Evolutionary conservation across 192 early-diverging fungal species (phyloP), one percentile per base, ranked within the genome.

Genomic region (Phlyctochytrium bullatum): DNA sequence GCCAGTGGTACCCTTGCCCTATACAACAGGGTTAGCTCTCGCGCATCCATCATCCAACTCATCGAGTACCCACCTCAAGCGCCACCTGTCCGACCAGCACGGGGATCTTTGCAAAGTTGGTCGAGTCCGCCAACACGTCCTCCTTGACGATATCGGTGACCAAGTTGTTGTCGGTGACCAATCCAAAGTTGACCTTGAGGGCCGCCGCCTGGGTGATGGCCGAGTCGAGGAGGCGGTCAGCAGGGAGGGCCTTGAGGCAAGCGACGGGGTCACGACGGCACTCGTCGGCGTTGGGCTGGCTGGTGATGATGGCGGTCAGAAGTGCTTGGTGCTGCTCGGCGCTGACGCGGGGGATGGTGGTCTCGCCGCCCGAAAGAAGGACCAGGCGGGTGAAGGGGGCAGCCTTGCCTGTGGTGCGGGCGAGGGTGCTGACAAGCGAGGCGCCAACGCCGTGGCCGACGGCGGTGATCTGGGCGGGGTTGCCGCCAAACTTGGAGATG

Each of bases 401-500:
- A 14, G 54, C 4, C 12, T 28, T 6, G 12, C 4, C 27, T 6
- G 12, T 28, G 12, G 12, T 57, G 14, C 16, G 6, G 6, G 60
- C 2, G 1, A 30, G 59, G 27, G 30, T 33, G 1, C 57, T 58
- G 34, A 68, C 56, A 2, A 40, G 40, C 16, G 56, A 54, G 2
- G 67, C 67, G n/a, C 68, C 68, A 29, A 61, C 61, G 14, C n/a
- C 27, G 17, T 70, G 34, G 3, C 68, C 68, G 34, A 62, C 63
- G 17, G 68, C 68, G 4, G 56, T 70, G 36, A 70, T 32, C 30
- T 52, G 20, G 23, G 47, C 64, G 25, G 68, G 68, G 63, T 70
- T 64, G 23, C 68, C 68, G 30, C 68, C 68, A 36, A 70, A 70
- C 50, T 54, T 50, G 23, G 62, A 2, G 35, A 70, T 70, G 68